These are phyloP conservation scores for Fusarium sp. DNA, from an alignment of 2,329 filamentous ascomycete genomes.

Conservation along the genomic window DNA sequence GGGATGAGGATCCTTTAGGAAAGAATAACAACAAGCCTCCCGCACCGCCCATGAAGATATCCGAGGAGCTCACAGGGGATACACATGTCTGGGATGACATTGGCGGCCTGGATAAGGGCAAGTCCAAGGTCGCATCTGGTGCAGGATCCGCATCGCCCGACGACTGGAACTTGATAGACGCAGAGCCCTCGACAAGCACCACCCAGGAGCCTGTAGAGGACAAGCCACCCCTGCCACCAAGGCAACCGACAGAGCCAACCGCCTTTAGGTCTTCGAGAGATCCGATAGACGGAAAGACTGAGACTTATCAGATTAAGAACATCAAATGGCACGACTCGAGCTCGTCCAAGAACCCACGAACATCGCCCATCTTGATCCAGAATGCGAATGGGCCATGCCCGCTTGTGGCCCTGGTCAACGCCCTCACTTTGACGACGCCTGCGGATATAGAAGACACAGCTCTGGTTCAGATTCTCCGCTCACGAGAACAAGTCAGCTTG, in stretches of 20 bases:
- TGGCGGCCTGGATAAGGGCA: slow-evolving; percentile 59
- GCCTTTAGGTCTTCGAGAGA: slow-evolving; percentile 59
- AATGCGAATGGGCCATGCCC: slow-evolving; percentile 97
- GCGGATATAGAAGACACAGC: slow-evolving; percentile 74
- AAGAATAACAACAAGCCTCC: slow-evolving; percentile 46
- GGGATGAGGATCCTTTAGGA: slow-evolving; percentile 56
- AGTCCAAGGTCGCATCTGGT: slow-evolving; percentile 52
- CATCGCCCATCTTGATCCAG: slow-evolving; percentile 91
- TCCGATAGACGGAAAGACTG: slow-evolving; percentile 66
- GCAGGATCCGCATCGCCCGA: slow-evolving; percentile 51
- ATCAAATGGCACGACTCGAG: slow-evolving; percentile 85
- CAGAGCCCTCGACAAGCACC: slow-evolving; percentile 52
- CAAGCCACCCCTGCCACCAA: slow-evolving; percentile 59
- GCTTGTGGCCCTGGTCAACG: slow-evolving; percentile 92
- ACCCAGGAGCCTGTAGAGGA: slow-evolving; percentile 23
- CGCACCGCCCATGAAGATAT: slow-evolving; percentile 44
- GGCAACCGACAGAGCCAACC: slow-evolving; percentile 49
- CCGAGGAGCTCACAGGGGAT: slow-evolving; percentile 58
- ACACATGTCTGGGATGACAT: slow-evolving; percentile 68
- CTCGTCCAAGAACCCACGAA: slow-evolving; percentile 73
- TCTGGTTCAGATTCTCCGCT: slow-evolving; percentile 82
- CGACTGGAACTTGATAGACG: slow-evolving; percentile 69
- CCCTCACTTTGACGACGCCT: slow-evolving; percentile 86
- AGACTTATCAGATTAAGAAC: slow-evolving; percentile 95
- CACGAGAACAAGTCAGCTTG: slow-evolving; percentile 89